Percentiles rank a stretch among this genome's conserved stretches.
Evolutionary conservation across 2,329 filamentous ascomycete species (phyloP).

Genomic region (Incumbomyces delicatus): DNA sequence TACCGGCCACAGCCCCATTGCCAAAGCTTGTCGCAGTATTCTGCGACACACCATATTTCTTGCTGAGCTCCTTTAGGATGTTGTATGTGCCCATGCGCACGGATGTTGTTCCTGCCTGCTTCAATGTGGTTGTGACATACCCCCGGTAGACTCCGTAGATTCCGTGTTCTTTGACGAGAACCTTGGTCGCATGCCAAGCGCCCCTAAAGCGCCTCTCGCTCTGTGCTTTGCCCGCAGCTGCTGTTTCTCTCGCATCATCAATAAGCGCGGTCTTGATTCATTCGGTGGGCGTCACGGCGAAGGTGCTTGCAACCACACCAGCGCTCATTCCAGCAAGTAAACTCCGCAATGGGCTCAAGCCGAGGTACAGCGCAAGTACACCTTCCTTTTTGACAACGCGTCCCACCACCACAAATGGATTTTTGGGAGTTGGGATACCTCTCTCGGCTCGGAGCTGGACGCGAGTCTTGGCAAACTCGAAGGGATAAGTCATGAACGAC

Average conservation of each 20-base stretch:
- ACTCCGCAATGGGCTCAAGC: constrained; percentile 49
- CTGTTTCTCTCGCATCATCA: constrained; percentile 43
- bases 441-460: constrained; percentile 43
- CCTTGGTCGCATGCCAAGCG: constrained; percentile 41
- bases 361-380: constrained; percentile 50
- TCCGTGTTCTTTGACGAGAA: constrained; percentile 44
- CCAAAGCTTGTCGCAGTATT: constrained; percentile 48
- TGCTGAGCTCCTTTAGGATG: constrained; percentile 51
- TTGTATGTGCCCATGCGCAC: constrained; percentile 56
- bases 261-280: constrained; percentile 60
- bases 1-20: constrained; percentile 52
- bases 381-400: constrained; percentile 49
- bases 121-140: constrained; percentile 51
- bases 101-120: constrained; percentile 52
- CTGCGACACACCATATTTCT: constrained; percentile 37
- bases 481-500: constrained; percentile 90
- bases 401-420: constrained; percentile 49
- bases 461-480: constrained; percentile 70
- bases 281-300: constrained; percentile 60
- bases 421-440: constrained; percentile 38
- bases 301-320: constrained; percentile 51
- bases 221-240: constrained; percentile 20
- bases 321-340: constrained; percentile 56
- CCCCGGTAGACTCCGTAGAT: constrained; percentile 46
- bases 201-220: constrained; percentile 37